Evolutionary conservation across 805 yeast species (phyloP), one percentile per base, ranked within the genome.

Genomic region (Saturnispora sekii): DNA sequence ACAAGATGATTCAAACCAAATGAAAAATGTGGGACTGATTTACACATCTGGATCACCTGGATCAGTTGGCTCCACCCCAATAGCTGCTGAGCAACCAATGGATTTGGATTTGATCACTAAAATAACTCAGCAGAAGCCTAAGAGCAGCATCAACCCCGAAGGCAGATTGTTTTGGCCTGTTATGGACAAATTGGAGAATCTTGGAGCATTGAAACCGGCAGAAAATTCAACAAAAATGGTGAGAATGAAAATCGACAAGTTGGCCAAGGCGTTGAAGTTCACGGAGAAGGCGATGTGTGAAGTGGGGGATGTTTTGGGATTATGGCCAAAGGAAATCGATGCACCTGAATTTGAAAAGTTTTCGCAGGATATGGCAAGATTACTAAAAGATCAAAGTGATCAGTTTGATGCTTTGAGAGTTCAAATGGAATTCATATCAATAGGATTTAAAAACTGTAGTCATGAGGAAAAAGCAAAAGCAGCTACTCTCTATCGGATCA

Each of bases 121-220:
- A 35, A 43, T 37, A 10, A 43, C 41, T 5, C 45, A 43, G 12
- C 44, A 41, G 31, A 43, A 37, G 35, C 41, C 45, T 12, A 43
- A 38, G 26, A 32, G 33, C 11, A 37, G 37, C 11, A 43, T 43
- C 37, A 43, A 37, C 30, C 41, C 45, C 11, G 45, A 43, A 16
- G 38, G 42, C 4, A 31, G 29, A n/a, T 15, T 43, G 17, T 16
- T 43, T 4, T 26, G 38, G 38, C 46, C 46, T 1, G 38, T 43
- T n/a, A 15, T 37, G 7, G 38, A 43, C 16, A 21, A 33, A 3
- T 40, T 50, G 17, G 53, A 50, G 35, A 50, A 50, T 35, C 1
- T 48, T 14, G 53, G 53, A 17, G 51, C 51, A 2, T 35, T 50
- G 5, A 29, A 14, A 7, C 43, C 50, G 11, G 42, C 41, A 7